Evolutionary conservation across 208 protist genomes (phyloP).

Genomic region (Zelonia costaricensis): DNA sequence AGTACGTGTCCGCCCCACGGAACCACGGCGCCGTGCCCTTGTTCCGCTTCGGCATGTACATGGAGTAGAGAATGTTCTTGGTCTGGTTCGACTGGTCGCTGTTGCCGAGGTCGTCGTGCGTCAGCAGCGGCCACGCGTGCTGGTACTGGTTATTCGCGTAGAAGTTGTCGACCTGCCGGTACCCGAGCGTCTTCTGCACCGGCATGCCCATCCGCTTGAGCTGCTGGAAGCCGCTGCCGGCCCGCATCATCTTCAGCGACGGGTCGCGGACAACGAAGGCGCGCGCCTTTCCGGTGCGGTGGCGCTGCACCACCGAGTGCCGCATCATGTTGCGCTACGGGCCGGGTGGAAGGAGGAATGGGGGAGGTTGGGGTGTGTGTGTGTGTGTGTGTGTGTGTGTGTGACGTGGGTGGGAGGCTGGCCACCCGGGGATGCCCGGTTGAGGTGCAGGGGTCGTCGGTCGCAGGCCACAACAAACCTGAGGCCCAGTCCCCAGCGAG

Average conservation of each 20-base stretch:
- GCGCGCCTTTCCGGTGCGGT: conserved; percentile 79
- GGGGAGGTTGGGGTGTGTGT: background rate
- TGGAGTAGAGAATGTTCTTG: conserved; percentile 87
- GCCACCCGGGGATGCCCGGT: background rate
- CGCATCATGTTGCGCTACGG: conserved; percentile 47
- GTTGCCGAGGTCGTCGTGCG: conserved; percentile 89
- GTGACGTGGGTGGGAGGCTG: background rate
- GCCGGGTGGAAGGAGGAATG: background rate
- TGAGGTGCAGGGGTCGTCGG: no score
- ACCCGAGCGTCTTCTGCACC: conserved; percentile 51
- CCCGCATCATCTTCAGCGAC: conserved; percentile 66
- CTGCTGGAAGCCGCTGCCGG: conserved; percentile 65
- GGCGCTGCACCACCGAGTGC: conserved; percentile 38
- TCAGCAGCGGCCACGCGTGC: conserved; percentile 89
- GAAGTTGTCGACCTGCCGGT: conserved; percentile 72
- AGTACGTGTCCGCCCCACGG: conserved; percentile 91
- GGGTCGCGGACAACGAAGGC: conserved; percentile 85
- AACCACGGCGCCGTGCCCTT: conserved; percentile 92
- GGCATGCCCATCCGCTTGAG: conserved; percentile 84
- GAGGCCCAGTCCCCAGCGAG: no score
- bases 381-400: background rate
- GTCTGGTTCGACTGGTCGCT: conserved; percentile 91
- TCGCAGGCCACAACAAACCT: no score
- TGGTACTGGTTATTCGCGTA: conserved; percentile 87
- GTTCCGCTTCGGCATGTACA: conserved; percentile 93